Conservation (phyloP, 148 eudicot species). For the Limonium bicolor region DNA sequence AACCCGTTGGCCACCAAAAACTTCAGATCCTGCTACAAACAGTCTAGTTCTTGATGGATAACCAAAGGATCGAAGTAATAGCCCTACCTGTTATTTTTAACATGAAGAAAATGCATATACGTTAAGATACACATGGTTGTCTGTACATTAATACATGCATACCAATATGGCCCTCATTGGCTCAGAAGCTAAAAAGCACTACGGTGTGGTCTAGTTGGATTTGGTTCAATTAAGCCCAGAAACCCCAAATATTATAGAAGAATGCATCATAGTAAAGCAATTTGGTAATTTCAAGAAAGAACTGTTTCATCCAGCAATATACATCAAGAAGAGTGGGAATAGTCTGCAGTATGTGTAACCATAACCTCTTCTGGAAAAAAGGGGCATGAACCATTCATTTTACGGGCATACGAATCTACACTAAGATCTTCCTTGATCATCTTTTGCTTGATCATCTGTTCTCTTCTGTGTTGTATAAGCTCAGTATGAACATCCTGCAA, state of each 20-base stretch:
- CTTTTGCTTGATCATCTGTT: constrained; percentile 75
- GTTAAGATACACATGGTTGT: no score
- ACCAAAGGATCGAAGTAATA: constrained; percentile 86
- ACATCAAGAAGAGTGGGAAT: no score
- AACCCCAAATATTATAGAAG: no score
- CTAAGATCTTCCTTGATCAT: constrained; percentile 41
- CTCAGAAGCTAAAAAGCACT: no score
- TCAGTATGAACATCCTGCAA: constrained; percentile 89
- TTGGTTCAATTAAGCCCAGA: no score
- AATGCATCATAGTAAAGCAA: neutral
- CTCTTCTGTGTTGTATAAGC: constrained; percentile 72
- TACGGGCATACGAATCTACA: constrained; percentile 66
- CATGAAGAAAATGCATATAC: neutral
- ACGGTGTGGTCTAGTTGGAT: no score
- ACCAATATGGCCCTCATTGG: no score
- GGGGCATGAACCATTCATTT: constrained; percentile 72
- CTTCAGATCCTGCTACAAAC: constrained; percentile 85
- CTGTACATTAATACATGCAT: no score
- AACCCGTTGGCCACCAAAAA: constrained; percentile 88
- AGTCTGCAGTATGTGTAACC: no score
- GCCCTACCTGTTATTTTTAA: constrained; percentile 49
- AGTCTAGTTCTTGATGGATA: constrained; percentile 82
- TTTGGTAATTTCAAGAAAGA: neutral
- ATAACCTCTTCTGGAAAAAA: constrained; percentile 96
- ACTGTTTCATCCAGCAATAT: neutral